These are phyloP conservation scores for Thoreauomyces humboldtii DNA, from an alignment of 192 early-diverging fungal genomes.

Conservation along the genomic window DNA sequence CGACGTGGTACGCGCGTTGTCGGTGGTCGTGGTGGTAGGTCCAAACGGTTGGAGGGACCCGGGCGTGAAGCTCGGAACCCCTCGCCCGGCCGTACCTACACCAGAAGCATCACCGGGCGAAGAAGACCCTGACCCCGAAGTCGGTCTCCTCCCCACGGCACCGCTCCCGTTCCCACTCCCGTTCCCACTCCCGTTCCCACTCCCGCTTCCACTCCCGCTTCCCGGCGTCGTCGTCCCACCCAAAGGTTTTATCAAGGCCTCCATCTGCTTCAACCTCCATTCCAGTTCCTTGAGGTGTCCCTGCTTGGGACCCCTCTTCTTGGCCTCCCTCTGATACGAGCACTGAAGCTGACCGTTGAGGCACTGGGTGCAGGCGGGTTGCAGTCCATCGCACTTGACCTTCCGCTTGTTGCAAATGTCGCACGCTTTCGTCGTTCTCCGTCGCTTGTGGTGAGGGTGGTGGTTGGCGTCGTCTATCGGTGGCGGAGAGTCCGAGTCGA, in stretches of 20 bases:
- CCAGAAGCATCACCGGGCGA: too few species aligned
- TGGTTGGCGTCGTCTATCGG: constrained; percentile 10
- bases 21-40: too few species aligned
- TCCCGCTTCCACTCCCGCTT: too few species aligned
- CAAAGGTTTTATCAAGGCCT: constrained; percentile 21
- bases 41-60: too few species aligned
- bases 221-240: too few species aligned
- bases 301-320: constrained; percentile 73
- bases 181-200: too few species aligned
- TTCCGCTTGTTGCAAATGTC: constrained; percentile 56
- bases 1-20: too few species aligned
- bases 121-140: too few species aligned
- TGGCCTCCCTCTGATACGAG: constrained; percentile 79
- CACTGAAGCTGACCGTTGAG: constrained; percentile 62
- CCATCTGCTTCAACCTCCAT: constrained; percentile 29
- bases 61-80: too few species aligned
- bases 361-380: constrained; percentile 81
- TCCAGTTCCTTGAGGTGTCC: constrained; percentile 32
- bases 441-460: constrained; percentile 26
- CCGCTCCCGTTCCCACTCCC: too few species aligned
- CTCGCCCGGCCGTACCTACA: too few species aligned
- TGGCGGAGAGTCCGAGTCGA: background rate
- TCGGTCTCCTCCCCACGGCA: too few species aligned
- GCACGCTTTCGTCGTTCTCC: constrained; percentile 38
- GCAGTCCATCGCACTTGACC: constrained; percentile 82